Percentiles rank a stretch among this genome's conserved stretches.
Conservation (phyloP, 192 early-diverging fungal species). For the Umbelopsis isabellina region DNA sequence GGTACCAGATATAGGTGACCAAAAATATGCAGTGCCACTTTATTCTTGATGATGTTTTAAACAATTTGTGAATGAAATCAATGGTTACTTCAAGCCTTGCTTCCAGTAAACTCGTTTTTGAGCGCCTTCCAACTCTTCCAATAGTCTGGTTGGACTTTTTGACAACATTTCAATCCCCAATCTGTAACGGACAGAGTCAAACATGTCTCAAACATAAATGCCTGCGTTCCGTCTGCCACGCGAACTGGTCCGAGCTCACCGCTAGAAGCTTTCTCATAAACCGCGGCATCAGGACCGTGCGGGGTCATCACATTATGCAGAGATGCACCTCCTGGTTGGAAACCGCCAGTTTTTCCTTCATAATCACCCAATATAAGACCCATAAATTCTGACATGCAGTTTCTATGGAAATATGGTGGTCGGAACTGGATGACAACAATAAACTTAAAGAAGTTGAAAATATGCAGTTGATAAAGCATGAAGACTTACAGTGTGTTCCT, state of each 20-base stretch:
- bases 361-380: slow-evolving; percentile 91
- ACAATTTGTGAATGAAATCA: background rate
- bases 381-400: slow-evolving; percentile 99
- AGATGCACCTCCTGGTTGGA: slow-evolving; percentile 90
- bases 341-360: slow-evolving; percentile 92
- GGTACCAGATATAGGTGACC: no score
- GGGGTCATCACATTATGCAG: slow-evolving; percentile 86
- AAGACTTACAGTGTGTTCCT: slow-evolving; percentile 78
- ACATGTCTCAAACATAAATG: slow-evolving; percentile 95
- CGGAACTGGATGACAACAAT: slow-evolving; percentile 58
- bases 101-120: slow-evolving; percentile 47
- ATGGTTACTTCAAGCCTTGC: background rate
- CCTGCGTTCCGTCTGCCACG: slow-evolving; percentile 80
- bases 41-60: background rate
- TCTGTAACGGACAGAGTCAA: slow-evolving; percentile 78
- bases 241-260: slow-evolving; percentile 78
- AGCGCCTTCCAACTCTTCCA: slow-evolving; percentile 82
- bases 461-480: background rate
- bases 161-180: slow-evolving; percentile 78
- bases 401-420: slow-evolving; percentile 97
- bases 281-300: slow-evolving; percentile 88
- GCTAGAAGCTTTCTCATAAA: slow-evolving; percentile 72
- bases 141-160: slow-evolving; percentile 84
- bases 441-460: background rate
- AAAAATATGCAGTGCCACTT: no score